Evolutionary conservation across 345 rosid species (phyloP).

Genomic region (Hirschfeldia incana): DNA sequence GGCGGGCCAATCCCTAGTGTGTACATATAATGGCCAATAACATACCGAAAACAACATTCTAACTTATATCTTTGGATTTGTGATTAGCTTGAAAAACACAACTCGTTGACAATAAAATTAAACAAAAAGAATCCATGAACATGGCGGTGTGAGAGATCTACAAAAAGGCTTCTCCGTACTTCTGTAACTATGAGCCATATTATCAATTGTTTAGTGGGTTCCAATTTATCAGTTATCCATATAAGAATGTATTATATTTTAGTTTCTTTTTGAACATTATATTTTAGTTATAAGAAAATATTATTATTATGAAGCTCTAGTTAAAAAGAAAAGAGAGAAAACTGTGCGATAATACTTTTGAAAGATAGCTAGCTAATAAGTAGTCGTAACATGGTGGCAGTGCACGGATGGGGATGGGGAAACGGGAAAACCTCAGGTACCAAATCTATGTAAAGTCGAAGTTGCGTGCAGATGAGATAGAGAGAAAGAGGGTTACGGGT

Average conservation of each 20-base stretch:
- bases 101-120: constrained; percentile 7
- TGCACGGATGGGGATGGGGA: not conserved
- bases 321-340: not conserved
- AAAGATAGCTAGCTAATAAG: not conserved
- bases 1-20: too few relatives aligned
- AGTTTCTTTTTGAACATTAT: too few relatives aligned
- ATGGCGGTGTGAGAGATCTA: too few relatives aligned
- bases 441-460: constrained; percentile 12
- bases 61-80: constrained; percentile 3
- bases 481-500: not conserved
- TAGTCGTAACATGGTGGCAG: not conserved
- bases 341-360: not conserved
- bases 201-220: too few relatives aligned
- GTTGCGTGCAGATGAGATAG: not conserved
- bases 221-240: not conserved
- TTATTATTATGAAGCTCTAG: not conserved
- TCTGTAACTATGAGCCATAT: too few relatives aligned
- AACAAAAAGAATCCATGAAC: not conserved
- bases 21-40: not conserved
- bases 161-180: too few relatives aligned
- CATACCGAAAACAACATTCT: constrained; percentile 36
- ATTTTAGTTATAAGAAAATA: not conserved
- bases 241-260: too few relatives aligned
- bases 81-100: constrained; percentile 6
- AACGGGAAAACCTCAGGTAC: not conserved